Conservation (phyloP, 306 rosid species). For the Dryas drummondii region DNA sequence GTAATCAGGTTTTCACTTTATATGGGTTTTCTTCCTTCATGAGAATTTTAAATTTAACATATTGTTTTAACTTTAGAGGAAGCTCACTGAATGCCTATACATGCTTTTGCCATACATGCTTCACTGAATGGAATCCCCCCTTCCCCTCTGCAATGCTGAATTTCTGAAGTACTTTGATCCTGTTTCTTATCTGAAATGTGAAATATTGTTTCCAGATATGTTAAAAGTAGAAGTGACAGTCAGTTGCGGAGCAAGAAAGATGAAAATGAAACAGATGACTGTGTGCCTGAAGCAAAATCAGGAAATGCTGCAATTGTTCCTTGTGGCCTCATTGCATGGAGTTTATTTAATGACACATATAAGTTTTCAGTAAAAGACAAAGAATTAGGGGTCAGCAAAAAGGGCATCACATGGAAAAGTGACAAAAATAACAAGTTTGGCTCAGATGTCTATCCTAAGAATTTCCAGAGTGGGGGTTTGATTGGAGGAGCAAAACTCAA, state of each 20-base stretch:
- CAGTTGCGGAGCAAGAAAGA: conserved; percentile 47
- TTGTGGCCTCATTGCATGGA: conserved; percentile 91
- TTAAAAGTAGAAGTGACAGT: conserved; percentile 57
- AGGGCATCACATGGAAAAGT: conserved; percentile 83
- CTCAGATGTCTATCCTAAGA: conserved; percentile 71
- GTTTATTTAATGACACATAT: conserved; percentile 86
- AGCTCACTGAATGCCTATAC: not conserved
- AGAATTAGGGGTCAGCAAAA: conserved; percentile 56
- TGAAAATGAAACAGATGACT: conserved; percentile 28
- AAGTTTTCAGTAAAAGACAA: conserved; percentile 47
- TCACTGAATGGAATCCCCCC: not conserved
- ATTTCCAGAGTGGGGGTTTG: conserved; percentile 60
- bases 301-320: conserved; percentile 58
- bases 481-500: conserved; percentile 79
- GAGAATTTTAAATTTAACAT: not conserved
- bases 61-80: not conserved
- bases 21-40: not conserved
- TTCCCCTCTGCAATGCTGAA: not conserved
- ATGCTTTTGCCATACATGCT: not conserved
- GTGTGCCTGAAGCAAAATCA: conserved; percentile 52
- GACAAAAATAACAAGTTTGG: conserved; percentile 64
- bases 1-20: not conserved
- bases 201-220: conserved; percentile 52
- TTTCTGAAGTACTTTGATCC: conserved; percentile 15
- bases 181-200: conserved; percentile 25